These are phyloP conservation scores for Saccharomyces mikatae DNA, from an alignment of 805 yeast genomes.

Conservation along the genomic window DNA sequence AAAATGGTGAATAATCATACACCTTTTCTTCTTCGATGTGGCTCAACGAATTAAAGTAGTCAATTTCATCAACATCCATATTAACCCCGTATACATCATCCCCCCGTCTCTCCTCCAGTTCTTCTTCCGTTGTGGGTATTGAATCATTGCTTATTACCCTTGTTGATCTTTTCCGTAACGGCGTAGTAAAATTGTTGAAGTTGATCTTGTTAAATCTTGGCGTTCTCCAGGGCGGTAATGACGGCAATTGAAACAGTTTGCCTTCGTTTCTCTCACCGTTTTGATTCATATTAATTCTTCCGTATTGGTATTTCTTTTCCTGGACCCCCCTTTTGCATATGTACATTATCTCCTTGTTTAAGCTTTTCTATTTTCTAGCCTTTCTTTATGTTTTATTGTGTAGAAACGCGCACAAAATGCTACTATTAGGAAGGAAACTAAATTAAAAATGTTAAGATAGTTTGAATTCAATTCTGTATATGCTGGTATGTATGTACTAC, in stretches of 20 bases:
- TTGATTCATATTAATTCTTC: not conserved
- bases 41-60: not conserved
- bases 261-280: not conserved
- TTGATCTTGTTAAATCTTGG: slow-evolving; percentile 10
- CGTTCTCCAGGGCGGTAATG: slow-evolving; percentile 26
- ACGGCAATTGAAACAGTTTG: slow-evolving; percentile 17
- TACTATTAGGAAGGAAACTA: not conserved
- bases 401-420: not conserved
- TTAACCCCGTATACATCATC: slow-evolving; percentile 1
- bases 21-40: slow-evolving; percentile 1
- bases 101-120: not conserved
- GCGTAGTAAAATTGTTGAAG: slow-evolving; percentile 14
- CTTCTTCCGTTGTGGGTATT: not conserved
- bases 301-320: not conserved
- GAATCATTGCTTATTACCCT: not conserved
- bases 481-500: not conserved
- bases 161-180: slow-evolving; percentile 12
- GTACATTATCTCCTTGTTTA: not conserved
- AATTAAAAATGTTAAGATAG: not conserved
- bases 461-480: not conserved
- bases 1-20: slow-evolving; percentile 17
- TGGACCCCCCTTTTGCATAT: not conserved
- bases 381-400: not conserved
- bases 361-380: not conserved
- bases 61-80: not conserved